These are phyloP conservation scores for Penicillium paradoxum DNA, from an alignment of 495 filamentous ascomycete genomes.

Conservation along the genomic window DNA sequence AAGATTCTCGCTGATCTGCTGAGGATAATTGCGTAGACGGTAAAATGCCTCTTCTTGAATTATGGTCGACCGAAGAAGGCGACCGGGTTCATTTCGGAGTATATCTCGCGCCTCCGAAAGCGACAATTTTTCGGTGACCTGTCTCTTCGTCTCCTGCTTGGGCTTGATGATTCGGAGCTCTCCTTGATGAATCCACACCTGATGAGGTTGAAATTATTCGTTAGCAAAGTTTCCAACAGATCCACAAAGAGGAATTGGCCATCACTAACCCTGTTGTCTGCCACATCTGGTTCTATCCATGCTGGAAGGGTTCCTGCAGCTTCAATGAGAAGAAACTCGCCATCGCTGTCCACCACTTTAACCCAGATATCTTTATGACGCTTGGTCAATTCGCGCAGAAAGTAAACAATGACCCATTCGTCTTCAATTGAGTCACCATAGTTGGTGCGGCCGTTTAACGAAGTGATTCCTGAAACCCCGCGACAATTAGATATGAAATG, in stretches of 20 bases:
- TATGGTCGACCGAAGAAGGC: slow-evolving; percentile 58
- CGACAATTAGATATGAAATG: slow-evolving; percentile 1
- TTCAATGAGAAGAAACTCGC: slow-evolving; percentile 92
- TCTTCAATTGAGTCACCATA: slow-evolving; percentile 94
- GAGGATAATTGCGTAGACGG: slow-evolving; percentile 75
- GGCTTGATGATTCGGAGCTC: slow-evolving; percentile 70
- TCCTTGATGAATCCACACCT: slow-evolving; percentile 74
- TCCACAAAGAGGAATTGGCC: neutral
- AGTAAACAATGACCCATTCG: slow-evolving; percentile 92
- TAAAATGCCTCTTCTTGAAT: slow-evolving; percentile 90
- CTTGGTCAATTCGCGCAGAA: slow-evolving; percentile 77
- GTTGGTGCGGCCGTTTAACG: slow-evolving; percentile 66
- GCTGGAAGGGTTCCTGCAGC: slow-evolving; percentile 81
- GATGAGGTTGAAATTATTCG: neutral
- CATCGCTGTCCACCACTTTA: slow-evolving; percentile 77
- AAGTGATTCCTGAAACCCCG: slow-evolving; percentile 32
- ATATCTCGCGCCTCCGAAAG: slow-evolving; percentile 56
- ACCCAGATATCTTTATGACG: slow-evolving; percentile 74
- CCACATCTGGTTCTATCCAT: slow-evolving; percentile 91
- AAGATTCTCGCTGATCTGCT: slow-evolving; percentile 60
- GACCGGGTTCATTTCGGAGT: slow-evolving; percentile 46
- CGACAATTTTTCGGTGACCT: slow-evolving; percentile 46
- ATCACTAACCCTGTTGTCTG: slow-evolving; percentile 63
- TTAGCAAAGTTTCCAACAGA: neutral
- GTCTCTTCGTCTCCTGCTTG: slow-evolving; percentile 27